Evolutionary conservation across 78 protist species (phyloP).

Genomic region (Tieghemostelium lacteum): DNA sequence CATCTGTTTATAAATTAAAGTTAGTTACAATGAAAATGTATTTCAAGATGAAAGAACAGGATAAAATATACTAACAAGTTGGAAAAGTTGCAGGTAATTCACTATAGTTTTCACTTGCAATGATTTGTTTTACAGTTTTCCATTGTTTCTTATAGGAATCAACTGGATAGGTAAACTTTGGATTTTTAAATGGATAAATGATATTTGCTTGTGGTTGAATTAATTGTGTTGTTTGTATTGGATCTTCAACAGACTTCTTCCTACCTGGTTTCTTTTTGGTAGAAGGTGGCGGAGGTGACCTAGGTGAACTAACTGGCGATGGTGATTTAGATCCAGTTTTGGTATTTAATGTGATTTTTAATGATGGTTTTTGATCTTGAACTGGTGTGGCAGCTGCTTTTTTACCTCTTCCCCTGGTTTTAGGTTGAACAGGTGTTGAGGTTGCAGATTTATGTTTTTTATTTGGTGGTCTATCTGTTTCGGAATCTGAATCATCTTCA

Average conservation of each 20-base stretch:
- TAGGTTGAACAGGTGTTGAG: neutral
- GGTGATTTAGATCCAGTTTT: neutral
- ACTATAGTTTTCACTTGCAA: constrained; percentile 2
- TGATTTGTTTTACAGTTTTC: constrained; percentile 49
- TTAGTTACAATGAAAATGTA: neutral
- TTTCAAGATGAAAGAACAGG: neutral
- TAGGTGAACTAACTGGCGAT: neutral
- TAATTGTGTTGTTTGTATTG: neutral
- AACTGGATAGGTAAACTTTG: constrained; percentile 10
- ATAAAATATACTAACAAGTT: constrained; percentile 1
- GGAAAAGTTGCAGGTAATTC: constrained; percentile 29
- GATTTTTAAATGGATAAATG: constrained; percentile 29
- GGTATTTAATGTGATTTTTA: neutral
- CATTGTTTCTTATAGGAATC: constrained; percentile 20
- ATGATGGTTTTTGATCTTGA: neutral
- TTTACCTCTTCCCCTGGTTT: neutral
- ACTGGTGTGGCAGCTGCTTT: too few species aligned
- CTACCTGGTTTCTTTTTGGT: constrained; percentile 36
- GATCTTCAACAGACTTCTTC: constrained; percentile 12
- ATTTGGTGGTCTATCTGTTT: neutral
- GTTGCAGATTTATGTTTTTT: neutral
- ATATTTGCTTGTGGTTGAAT: neutral
- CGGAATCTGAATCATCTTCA: neutral
- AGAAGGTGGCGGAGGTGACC: neutral
- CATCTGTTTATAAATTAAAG: neutral